A percentile compares a stretch with the other conserved stretches of the same genome.
These are phyloP conservation scores for Fraxinus paxiana DNA, from an alignment of 305 asterid genomes.

Conservation along the genomic window DNA sequence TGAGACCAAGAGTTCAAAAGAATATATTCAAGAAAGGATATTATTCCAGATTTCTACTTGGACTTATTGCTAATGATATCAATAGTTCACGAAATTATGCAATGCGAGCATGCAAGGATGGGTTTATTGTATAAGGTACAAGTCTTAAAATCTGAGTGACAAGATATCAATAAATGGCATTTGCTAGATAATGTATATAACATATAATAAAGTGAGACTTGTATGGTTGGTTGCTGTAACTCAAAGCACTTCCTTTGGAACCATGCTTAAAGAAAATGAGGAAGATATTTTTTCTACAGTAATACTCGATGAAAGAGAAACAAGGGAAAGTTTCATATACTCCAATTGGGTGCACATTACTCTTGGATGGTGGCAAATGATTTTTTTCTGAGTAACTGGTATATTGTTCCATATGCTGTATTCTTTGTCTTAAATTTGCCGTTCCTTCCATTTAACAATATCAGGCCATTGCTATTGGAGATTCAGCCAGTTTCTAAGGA, in stretches of 20 bases:
- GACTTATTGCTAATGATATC: neutral
- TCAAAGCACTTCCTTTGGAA: neutral
- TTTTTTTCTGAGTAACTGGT: neutral
- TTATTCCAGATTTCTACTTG: neutral
- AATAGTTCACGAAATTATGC: neutral
- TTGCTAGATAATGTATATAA: neutral
- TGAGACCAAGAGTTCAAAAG: neutral
- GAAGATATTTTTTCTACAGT: neutral
- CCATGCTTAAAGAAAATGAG: neutral
- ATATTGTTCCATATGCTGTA: neutral
- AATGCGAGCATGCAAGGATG: neutral
- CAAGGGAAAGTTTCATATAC: neutral
- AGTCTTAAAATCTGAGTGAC: neutral
- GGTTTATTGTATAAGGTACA: neutral
- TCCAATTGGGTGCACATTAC: neutral
- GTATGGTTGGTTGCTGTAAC: neutral
- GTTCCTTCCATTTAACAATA: neutral
- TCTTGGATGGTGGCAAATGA: neutral
- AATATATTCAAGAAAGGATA: neutral
- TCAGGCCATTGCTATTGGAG: neutral
- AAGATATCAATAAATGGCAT: neutral
- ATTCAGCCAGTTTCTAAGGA: neutral
- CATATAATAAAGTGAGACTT: neutral
- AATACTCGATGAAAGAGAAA: neutral
- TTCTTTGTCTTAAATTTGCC: neutral